phyloP scores from a whole-genome alignment of 1,139 yeast genomes.

The Suzukiozyma palmioleophila region DNA sequence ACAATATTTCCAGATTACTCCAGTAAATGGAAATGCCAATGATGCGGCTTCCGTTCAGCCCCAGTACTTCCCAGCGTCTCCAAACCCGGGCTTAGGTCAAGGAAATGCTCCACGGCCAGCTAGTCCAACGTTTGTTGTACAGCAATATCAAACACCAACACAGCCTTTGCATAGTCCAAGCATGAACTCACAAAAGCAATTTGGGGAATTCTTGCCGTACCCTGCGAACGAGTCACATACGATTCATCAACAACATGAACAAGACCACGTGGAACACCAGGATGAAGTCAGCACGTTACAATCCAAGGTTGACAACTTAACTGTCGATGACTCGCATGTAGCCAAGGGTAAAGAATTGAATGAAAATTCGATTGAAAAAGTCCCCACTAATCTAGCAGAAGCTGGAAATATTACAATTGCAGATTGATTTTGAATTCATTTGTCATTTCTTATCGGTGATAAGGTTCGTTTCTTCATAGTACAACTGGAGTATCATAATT shows the following conservation, averaged over 20 bases:
- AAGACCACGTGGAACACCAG: constrained; percentile 1
- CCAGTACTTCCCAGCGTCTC: constrained; percentile 36
- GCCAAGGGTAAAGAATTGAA: background rate
- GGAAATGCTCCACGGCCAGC: constrained; percentile 7
- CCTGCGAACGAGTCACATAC: constrained; percentile 7
- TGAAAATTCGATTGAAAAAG: constrained; percentile 4
- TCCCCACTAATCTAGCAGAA: background rate
- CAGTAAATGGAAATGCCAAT: constrained; percentile 16
- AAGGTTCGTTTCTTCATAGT: background rate
- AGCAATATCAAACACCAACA: constrained; percentile 9
- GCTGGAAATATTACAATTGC: constrained; percentile 3
- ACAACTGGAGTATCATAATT: too few relatives aligned
- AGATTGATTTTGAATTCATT: background rate
- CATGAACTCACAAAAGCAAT: constrained; percentile 5
- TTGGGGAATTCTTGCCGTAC: constrained; percentile 8
- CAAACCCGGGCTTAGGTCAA: constrained; percentile 17
- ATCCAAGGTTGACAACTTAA: constrained; percentile 1
- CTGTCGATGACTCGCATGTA: background rate
- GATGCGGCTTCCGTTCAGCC: constrained; percentile 32
- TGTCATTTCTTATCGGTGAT: background rate
- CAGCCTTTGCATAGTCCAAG: constrained; percentile 3
- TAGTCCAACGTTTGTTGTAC: constrained; percentile 8
- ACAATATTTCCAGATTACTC: constrained; percentile 41
- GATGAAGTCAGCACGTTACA: constrained; percentile 6
- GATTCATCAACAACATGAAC: constrained; percentile 1